Conservation (phyloP, 345 rosid species). For the Trapa bicornis region DNA sequence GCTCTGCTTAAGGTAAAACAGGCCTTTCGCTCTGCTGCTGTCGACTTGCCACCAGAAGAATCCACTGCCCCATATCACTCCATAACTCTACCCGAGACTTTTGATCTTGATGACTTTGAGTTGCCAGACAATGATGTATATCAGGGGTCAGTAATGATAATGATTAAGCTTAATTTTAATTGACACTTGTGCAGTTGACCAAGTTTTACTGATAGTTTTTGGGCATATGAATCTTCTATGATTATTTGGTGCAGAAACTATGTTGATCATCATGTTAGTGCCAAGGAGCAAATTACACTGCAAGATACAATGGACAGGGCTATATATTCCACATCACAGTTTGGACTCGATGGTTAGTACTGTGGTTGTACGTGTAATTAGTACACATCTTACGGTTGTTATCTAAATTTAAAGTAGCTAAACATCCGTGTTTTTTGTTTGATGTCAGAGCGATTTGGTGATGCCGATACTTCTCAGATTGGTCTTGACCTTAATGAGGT, state of each 20-base stretch:
- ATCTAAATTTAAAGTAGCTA: conserved; percentile 5
- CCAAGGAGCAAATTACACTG: conserved; percentile 95
- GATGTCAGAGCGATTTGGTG: conserved; percentile 89
- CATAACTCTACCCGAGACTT: conserved; percentile 97
- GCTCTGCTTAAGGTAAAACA: conserved; percentile 96
- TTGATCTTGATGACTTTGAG: conserved; percentile 99
- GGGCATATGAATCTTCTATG: not conserved
- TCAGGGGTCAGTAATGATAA: conserved; percentile 64
- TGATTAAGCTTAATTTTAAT: not conserved
- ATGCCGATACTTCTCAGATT: conserved; percentile 86
- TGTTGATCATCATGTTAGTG: conserved; percentile 91
- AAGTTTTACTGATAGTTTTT: not conserved
- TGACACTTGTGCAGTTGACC: not conserved
- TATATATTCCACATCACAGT: conserved; percentile 78
- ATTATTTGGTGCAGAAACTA: conserved; percentile 51
- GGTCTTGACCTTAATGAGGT: conserved; percentile 90
- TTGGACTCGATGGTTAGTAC: conserved; percentile 89
- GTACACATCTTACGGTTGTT: not conserved
- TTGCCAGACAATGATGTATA: conserved; percentile 87
- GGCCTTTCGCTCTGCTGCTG: conserved; percentile 96
- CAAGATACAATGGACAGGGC: conserved; percentile 98
- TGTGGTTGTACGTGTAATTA: not conserved
- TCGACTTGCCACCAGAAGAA: conserved; percentile 97
- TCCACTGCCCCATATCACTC: conserved; percentile 98
- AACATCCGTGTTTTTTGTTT: not conserved